A percentile compares a stretch with the other conserved stretches of the same genome.
phyloP scores from a whole-genome alignment of 768 basidiomycete genomes.

The Trametes cingulata region DNA sequence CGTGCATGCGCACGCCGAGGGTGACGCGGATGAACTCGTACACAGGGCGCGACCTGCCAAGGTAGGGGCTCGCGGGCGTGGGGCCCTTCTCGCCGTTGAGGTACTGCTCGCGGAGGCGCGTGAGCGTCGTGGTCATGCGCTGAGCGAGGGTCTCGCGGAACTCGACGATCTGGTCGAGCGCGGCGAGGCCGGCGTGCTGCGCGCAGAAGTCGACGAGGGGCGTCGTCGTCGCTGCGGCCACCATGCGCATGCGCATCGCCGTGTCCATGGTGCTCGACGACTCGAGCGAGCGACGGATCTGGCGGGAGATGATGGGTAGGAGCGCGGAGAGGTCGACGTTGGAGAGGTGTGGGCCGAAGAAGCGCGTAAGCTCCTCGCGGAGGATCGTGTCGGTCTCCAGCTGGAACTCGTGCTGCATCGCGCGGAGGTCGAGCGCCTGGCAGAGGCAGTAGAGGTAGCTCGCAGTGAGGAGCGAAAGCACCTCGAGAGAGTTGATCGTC shows the following conservation, averaged over 20 bases:
- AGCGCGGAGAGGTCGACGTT: conserved; percentile 35
- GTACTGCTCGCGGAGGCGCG: conserved; percentile 53
- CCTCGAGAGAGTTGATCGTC: conserved; percentile 76
- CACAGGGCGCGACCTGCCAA: conserved; percentile 67
- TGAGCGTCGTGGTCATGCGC: conserved; percentile 47
- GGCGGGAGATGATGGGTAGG: conserved; percentile 39
- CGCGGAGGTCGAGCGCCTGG: conserved; percentile 86
- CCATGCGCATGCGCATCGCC: conserved; percentile 64
- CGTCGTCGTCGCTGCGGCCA: conserved; percentile 61
- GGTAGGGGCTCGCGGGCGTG: conserved; percentile 65
- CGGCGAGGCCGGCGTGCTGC: conserved; percentile 18
- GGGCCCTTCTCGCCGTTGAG: conserved; percentile 57
- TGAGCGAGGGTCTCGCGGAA: conserved; percentile 58
- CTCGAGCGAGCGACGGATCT: conserved; percentile 58
- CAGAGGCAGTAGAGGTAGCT: conserved; percentile 78
- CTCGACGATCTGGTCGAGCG: conserved; percentile 41
- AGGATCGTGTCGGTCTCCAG: conserved; percentile 49
- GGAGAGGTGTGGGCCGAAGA: conserved; percentile 46
- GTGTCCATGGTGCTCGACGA: conserved; percentile 73
- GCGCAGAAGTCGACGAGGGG: conserved; percentile 64
- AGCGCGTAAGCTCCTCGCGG: conserved; percentile 46
- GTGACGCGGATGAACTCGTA: conserved; percentile 77
- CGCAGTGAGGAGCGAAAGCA: conserved; percentile 70
- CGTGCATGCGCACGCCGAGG: conserved; percentile 81
- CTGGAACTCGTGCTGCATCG: conserved; percentile 67